Percentiles rank a stretch among this genome's conserved stretches.
phyloP scores from a whole-genome alignment of 2,329 filamentous ascomycete species.

The Zasmidium citrigriseum region DNA sequence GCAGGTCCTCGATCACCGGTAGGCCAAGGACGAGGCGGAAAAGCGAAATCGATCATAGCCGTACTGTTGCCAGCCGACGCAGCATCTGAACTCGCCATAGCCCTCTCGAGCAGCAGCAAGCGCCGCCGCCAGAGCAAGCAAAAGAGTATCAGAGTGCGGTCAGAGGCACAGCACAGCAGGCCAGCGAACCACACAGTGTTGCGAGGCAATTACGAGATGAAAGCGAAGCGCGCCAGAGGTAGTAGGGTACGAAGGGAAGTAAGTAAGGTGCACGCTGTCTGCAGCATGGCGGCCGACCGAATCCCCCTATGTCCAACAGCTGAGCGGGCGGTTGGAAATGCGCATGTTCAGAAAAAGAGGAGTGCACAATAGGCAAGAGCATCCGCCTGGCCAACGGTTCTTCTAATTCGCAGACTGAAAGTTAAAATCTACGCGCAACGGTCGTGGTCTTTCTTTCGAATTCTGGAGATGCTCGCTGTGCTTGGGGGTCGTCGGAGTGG shows the following conservation, averaged over 20 bases:
- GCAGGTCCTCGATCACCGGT: conserved; percentile 11
- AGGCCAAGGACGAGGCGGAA: neutral
- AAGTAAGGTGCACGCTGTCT: neutral
- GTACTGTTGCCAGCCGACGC: neutral
- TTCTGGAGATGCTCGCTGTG: neutral
- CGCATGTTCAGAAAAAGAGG: neutral
- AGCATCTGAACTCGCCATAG: neutral
- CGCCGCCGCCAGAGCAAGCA: neutral
- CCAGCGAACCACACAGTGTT: neutral
- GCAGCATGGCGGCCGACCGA: neutral
- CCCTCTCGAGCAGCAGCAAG: neutral
- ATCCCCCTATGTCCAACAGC: neutral
- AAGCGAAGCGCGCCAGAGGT: neutral
- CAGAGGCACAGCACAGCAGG: neutral
- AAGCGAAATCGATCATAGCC: neutral
- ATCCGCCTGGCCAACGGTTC: neutral
- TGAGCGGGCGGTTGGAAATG: neutral
- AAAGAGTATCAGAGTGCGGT: neutral
- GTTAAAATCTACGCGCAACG: neutral
- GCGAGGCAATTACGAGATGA: neutral
- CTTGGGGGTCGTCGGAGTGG: neutral
- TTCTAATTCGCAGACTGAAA: neutral
- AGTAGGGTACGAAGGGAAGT: neutral
- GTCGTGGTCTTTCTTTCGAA: too few species aligned
- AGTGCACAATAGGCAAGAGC: too few species aligned